These are phyloP conservation scores for Suillus americanus DNA, from an alignment of 768 basidiomycete species.

Conservation along the genomic window DNA sequence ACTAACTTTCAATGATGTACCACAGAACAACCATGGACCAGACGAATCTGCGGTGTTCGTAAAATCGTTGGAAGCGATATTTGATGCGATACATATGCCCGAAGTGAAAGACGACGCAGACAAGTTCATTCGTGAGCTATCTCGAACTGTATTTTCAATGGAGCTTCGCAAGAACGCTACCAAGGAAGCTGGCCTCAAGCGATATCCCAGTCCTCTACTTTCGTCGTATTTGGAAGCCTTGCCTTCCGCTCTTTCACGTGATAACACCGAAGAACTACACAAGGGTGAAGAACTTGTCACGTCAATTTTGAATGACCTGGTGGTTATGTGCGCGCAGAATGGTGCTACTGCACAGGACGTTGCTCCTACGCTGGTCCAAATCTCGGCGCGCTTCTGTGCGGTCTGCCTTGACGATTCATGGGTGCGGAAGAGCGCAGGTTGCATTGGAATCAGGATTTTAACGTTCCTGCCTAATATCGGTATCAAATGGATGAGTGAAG, in stretches of 20 bases:
- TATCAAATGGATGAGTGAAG: slow-evolving; percentile 76
- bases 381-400: slow-evolving; percentile 79
- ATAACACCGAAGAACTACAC: slow-evolving; percentile 57
- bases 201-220: slow-evolving; percentile 57
- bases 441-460: slow-evolving; percentile 81
- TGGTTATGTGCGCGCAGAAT: slow-evolving; percentile 49
- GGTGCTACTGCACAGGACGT: slow-evolving; percentile 54
- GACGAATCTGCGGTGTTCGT: slow-evolving; percentile 77
- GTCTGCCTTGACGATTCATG: slow-evolving; percentile 91
- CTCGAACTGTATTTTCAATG: slow-evolving; percentile 66
- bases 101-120: slow-evolving; percentile 73
- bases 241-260: slow-evolving; percentile 71
- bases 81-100: slow-evolving; percentile 69
- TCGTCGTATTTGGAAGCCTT: slow-evolving; percentile 79
- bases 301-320: slow-evolving; percentile 65
- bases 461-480: slow-evolving; percentile 69
- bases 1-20: neutral
- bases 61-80: slow-evolving; percentile 69
- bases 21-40: slow-evolving; percentile 67
- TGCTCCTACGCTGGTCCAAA: slow-evolving; percentile 70
- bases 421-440: slow-evolving; percentile 88
- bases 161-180: slow-evolving; percentile 66
- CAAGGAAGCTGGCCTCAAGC: slow-evolving; percentile 51
- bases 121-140: slow-evolving; percentile 66
- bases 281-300: slow-evolving; percentile 62